Conservation (phyloP, 176 grass and related monocot species). For the Typha latifolia region DNA sequence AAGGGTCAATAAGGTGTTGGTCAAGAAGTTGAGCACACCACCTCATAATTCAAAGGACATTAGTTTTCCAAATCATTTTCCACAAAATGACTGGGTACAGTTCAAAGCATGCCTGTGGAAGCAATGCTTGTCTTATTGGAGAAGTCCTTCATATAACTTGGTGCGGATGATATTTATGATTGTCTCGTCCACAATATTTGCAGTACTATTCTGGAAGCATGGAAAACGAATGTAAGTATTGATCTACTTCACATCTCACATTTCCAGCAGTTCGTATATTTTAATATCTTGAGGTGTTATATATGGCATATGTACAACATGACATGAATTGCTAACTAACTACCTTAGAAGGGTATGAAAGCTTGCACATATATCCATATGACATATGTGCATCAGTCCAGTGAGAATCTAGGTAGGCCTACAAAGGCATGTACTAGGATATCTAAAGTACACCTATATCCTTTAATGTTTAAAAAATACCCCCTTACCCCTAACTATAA, state of each 20-base stretch:
- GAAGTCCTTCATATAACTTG: constrained; percentile 66
- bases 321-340: too few relatives aligned
- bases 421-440: too few relatives aligned
- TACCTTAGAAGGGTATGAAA: too few relatives aligned
- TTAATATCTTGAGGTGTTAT: too few relatives aligned
- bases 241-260: background rate
- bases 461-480: too few relatives aligned
- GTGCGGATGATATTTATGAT: constrained; percentile 43
- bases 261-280: background rate
- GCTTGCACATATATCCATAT: too few relatives aligned
- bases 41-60: constrained; percentile 31
- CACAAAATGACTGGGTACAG: constrained; percentile 50
- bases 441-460: too few relatives aligned
- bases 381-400: too few relatives aligned
- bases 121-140: constrained; percentile 71
- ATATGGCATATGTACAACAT: too few relatives aligned
- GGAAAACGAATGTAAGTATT: constrained; percentile 50
- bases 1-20: constrained; percentile 50
- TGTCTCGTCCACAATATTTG: constrained; percentile 8
- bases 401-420: too few relatives aligned
- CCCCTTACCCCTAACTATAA: too few relatives aligned
- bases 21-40: constrained; percentile 34
- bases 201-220: constrained; percentile 43
- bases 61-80: constrained; percentile 40
- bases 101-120: constrained; percentile 84